Evolutionary conservation across 169 alveolate species (phyloP).

Genomic region (Plasmodium knowlesi): DNA sequence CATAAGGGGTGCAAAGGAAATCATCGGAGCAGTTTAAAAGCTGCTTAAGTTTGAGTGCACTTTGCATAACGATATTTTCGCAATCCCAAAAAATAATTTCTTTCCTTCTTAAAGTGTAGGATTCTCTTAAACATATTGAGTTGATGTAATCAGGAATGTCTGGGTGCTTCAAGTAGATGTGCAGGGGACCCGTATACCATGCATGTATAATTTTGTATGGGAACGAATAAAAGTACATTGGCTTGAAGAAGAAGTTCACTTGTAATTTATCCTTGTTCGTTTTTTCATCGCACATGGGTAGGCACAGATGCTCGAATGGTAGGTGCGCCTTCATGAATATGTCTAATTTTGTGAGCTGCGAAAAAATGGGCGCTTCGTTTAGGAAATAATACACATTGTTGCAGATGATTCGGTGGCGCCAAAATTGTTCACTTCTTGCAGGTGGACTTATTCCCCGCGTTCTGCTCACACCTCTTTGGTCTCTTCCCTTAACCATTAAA

Average conservation of each 20-base stretch:
- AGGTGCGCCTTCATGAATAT: conserved; percentile 70
- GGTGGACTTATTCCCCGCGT: neutral
- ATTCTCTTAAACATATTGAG: conserved; percentile 64
- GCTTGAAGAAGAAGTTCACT: conserved; percentile 59
- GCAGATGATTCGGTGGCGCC: conserved; percentile 29
- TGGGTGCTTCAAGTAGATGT: conserved; percentile 60
- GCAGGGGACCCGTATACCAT: conserved; percentile 73
- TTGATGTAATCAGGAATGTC: conserved; percentile 58
- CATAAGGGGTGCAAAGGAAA: conserved; percentile 66
- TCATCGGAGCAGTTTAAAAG: conserved; percentile 69
- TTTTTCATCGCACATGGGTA: conserved; percentile 70
- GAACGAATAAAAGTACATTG: conserved; percentile 59
- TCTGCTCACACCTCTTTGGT: conserved; percentile 1
- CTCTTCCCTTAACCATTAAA: conserved; percentile 5
- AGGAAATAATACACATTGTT: conserved; percentile 65
- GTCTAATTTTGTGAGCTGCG: conserved; percentile 45
- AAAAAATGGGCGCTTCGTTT: conserved; percentile 45
- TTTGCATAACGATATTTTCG: conserved; percentile 52
- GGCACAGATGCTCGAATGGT: conserved; percentile 66
- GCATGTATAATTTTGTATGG: conserved; percentile 75
- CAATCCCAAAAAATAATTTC: conserved; percentile 57
- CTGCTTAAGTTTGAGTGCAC: conserved; percentile 24
- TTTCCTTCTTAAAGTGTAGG: conserved; percentile 60
- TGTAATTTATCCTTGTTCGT: conserved; percentile 27
- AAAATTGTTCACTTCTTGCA: conserved; percentile 11